phyloP scores from a whole-genome alignment of 2,329 filamentous ascomycete species.

The Aspergillus clavatus region DNA sequence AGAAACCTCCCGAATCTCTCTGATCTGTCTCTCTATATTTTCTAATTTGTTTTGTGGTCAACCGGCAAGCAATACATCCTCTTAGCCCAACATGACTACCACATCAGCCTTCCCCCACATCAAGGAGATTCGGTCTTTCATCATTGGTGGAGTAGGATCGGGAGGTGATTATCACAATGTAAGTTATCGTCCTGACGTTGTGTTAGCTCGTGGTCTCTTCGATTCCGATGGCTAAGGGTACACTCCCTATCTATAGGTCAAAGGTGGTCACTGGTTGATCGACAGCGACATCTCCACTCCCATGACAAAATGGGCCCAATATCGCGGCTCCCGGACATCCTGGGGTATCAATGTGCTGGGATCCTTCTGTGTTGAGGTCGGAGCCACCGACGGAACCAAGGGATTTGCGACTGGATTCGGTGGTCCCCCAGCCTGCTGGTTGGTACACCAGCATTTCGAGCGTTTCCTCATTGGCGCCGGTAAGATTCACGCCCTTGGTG shows the following conservation, averaged over 20 bases:
- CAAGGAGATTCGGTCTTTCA: constrained; percentile 43
- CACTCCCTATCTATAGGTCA: constrained; percentile 26
- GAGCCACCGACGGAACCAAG: constrained; percentile 83
- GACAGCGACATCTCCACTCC: constrained; percentile 90
- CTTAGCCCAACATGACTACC: constrained; percentile 26
- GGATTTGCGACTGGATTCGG: constrained; percentile 93
- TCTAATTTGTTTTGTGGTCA: constrained; percentile 1
- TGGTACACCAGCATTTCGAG: constrained; percentile 89
- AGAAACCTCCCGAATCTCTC: constrained; percentile 10
- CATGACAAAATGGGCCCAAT: constrained; percentile 84
- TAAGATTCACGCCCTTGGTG: constrained; percentile 24
- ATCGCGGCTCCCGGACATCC: constrained; percentile 78
- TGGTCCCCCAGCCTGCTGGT: constrained; percentile 88
- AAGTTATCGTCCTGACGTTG: constrained; percentile 34
- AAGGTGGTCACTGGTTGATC: constrained; percentile 68
- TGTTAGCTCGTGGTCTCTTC: background rate
- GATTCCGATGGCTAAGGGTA: constrained; percentile 1
- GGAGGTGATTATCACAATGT: constrained; percentile 79
- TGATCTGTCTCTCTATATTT: constrained; percentile 6
- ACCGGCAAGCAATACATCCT: no score
- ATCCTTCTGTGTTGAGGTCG: constrained; percentile 85
- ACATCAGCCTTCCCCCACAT: constrained; percentile 39
- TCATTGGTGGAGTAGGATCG: constrained; percentile 45
- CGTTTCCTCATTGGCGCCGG: constrained; percentile 79
- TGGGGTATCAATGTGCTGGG: constrained; percentile 96